A percentile compares a stretch with the other conserved stretches of the same genome.
phyloP scores from a whole-genome alignment of 768 basidiomycete genomes.

The Leucogyrophana mollusca region DNA sequence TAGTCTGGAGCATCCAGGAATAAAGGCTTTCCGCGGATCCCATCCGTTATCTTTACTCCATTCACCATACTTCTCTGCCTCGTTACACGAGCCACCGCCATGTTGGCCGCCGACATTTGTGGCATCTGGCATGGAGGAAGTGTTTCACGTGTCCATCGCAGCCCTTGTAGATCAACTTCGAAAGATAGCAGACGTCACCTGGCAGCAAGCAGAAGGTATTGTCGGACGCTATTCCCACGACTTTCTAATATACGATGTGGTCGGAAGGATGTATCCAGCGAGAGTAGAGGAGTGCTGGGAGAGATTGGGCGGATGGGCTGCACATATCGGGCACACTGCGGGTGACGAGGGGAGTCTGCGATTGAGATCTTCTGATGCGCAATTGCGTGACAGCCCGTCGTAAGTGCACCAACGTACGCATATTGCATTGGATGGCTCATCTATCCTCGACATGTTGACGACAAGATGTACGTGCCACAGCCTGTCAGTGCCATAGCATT shows the following conservation, averaged over 20 bases:
- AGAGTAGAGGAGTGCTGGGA: too few species aligned
- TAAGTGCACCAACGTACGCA: too few species aligned
- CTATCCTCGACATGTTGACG: too few species aligned
- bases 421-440: too few species aligned
- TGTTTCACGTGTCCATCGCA: not conserved
- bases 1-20: not conserved
- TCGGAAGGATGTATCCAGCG: too few species aligned
- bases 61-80: not conserved
- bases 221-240: not conserved
- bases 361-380: too few species aligned
- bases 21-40: not conserved
- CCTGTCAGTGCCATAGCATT: too few species aligned
- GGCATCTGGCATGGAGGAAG: not conserved
- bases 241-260: not conserved
- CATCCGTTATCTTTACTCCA: not conserved
- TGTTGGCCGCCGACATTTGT: not conserved
- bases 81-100: not conserved
- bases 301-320: too few species aligned
- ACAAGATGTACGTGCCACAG: too few species aligned
- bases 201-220: not conserved
- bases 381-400: too few species aligned
- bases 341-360: too few species aligned
- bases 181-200: not conserved
- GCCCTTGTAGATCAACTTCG: not conserved
- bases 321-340: too few species aligned